Conservation (phyloP, 139 green algal genomes). For the Prasinococcaceae sp. region DNA sequence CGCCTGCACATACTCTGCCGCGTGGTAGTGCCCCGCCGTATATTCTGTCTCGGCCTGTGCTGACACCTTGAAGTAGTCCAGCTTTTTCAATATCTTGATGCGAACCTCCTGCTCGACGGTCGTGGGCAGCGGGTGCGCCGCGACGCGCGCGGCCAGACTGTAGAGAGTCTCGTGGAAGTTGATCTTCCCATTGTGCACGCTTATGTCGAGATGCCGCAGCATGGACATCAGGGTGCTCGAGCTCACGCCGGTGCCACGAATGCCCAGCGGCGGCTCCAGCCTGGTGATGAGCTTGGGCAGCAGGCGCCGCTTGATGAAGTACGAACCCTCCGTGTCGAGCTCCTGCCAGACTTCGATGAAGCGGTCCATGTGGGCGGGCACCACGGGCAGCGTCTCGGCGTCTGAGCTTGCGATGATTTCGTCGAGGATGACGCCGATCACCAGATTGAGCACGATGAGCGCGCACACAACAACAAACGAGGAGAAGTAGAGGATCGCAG, state of each 20-base stretch:
- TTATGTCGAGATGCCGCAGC: constrained; percentile 35
- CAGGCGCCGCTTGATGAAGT: constrained; percentile 30
- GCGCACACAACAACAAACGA: constrained; percentile 45
- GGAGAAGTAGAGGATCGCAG: constrained; percentile 43
- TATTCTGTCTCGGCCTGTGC: constrained; percentile 32
- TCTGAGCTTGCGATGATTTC: constrained; percentile 29
- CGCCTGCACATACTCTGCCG: constrained; percentile 50
- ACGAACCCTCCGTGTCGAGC: constrained; percentile 29
- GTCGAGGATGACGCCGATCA: constrained; percentile 52
- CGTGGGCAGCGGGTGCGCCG: constrained; percentile 2
- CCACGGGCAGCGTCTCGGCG: constrained; percentile 27
- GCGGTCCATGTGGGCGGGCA: constrained; percentile 12
- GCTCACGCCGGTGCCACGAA: constrained; percentile 12
- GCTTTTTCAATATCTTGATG: neutral
- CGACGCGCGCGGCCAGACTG: constrained; percentile 38
- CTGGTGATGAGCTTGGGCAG: constrained; percentile 27
- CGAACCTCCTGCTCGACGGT: neutral
- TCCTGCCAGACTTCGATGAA: constrained; percentile 36
- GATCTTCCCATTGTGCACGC: constrained; percentile 22
- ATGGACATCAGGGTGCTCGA: constrained; percentile 14
- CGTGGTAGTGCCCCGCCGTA: constrained; percentile 46
- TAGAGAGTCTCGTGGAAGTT: constrained; percentile 55
- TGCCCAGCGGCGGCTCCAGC: constrained; percentile 32
- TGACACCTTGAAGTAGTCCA: neutral
- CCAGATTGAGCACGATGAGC: constrained; percentile 56